These are phyloP conservation scores for Xylaria curta DNA, from an alignment of 495 filamentous ascomycete species.

Conservation along the genomic window DNA sequence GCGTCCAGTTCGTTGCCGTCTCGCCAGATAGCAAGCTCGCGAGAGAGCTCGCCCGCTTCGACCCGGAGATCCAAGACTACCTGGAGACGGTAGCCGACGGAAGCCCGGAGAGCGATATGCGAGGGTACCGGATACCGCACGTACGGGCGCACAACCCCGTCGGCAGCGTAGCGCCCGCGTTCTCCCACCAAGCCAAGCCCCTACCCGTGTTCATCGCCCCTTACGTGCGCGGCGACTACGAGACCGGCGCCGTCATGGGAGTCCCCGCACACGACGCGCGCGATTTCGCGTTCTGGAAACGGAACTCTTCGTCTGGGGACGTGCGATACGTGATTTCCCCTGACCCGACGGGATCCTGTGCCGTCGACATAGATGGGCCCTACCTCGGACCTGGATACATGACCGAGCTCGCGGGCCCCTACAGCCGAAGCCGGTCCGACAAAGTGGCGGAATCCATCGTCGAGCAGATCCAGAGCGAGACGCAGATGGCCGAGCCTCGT, in stretches of 20 bases:
- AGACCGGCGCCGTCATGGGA: constrained; percentile 90
- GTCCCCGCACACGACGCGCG: constrained; percentile 83
- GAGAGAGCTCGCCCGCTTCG: constrained; percentile 59
- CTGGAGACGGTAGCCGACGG: constrained; percentile 62
- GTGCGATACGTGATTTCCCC: constrained; percentile 62
- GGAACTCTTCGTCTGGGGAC: constrained; percentile 61
- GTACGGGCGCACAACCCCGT: constrained; percentile 72
- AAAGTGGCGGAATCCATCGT: constrained; percentile 69
- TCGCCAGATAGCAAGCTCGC: constrained; percentile 78
- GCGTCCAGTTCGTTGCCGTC: constrained; percentile 83
- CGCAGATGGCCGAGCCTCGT: constrained; percentile 59
- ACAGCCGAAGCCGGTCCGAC: constrained; percentile 63
- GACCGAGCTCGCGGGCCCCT: constrained; percentile 67
- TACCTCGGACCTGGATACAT: constrained; percentile 70
- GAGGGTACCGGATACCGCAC: constrained; percentile 69
- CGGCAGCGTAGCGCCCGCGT: constrained; percentile 53
- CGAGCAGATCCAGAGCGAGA: constrained; percentile 56
- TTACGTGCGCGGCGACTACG: constrained; percentile 87
- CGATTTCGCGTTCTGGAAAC: constrained; percentile 80
- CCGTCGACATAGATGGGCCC: constrained; percentile 48
- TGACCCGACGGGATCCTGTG: constrained; percentile 53
- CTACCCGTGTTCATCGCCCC: constrained; percentile 82
- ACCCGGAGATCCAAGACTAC: constrained; percentile 68
- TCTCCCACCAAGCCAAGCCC: constrained; percentile 36
- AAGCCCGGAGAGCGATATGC: constrained; percentile 73